Evolutionary conservation across 306 rosid species (phyloP), one percentile per base, ranked within the genome.

Genomic region (Rosa chinensis): DNA sequence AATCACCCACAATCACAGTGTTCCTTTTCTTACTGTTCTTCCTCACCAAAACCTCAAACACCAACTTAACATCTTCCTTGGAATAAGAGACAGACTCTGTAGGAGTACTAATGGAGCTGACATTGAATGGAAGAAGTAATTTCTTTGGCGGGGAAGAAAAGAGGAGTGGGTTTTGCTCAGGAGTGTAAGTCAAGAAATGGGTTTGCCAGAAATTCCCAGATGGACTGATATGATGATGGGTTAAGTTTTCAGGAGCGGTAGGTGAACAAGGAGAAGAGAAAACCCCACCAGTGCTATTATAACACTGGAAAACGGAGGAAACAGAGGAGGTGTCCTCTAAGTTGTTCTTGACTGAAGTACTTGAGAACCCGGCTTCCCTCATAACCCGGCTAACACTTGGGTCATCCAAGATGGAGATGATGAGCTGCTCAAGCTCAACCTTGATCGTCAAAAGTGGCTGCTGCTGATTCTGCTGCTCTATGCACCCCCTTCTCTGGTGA

Each of bases 281-380:
- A 72, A 91, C 90, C 55, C 93, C 94, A 42, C 97, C 94, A 2
- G 89, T 73, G 79, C 76, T 84, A 10, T 77, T 82, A 74, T 86
- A 87, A 83, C 88, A 90, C 74, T 86, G 91, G 44, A 88, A 91
- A 74, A 90, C 88, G 58, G 97, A 83, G 72, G 88, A 59, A 5
- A 86, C 59, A 16, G 89, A 78, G 44, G 82, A 69, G 17, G 80
- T 62, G 58, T 95, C 91, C 35, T 92, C 93, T 7, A 95, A 61
- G 63, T 87, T 91, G 88, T 50, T 86, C 82, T 96, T 96, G 39
- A 93, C 94, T 55, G 85, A 83, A 55, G 90, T 87, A 71, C 99
- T 96, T 0, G 97, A 92, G 75, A 91, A 93, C 3, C 99, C 97
- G 61, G 99, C 99, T 56, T 96, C 99, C 71, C 97, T 88, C 99